Base-by-base conservation (phyloP, 2,329 filamentous ascomycete genomes). In the Monosporascus cannonballus region DNA sequence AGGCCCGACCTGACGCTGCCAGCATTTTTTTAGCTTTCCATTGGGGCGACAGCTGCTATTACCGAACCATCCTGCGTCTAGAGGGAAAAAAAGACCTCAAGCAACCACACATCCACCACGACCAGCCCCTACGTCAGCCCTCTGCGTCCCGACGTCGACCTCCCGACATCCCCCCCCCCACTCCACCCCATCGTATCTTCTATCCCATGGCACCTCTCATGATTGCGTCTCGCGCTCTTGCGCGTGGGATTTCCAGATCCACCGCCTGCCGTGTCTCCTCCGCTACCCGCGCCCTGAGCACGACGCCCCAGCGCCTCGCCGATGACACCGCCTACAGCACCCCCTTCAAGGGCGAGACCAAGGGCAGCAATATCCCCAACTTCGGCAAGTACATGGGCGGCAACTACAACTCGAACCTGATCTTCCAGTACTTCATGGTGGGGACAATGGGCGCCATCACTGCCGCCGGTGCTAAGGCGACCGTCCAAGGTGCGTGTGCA, bases 401-500 rank as follows among this genome's bases (percentile, higher is more conserved):
- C 61, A 75, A 76, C 64, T 79, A 86, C 72, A 81, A 77, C 62
- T 79, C 79, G 67, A 96, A 96, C 77, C 87, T 92, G 79, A 78
- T 96, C 64, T 94, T 96, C 74, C 85, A 86, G 67, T 99, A 99
- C 83, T 97, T 99, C 77, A 96, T 97, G 90, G 94, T 96, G 62
- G 94, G 94, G 67, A 86, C 90, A 52, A 87, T 99, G 81, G 94
- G 94, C 70, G 87, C 94, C 68, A 81, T 97, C 71, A 85, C 88
- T 60, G 93, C 93, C 54, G 88, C 94, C 62, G 93, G 93, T 69
- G 94, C 93, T 71, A 99, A 99, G 87, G 90, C 89, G 66, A 97
- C 94, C 61, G 90, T 99, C 64, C 90, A 96, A 82, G 93, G 94
- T 99, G 84, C 71, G 88, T 34, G 30, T 34, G 30, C 30, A 34